Percentiles rank a stretch among this genome's conserved stretches.
Conservation (phyloP, 352 stramenopile genomes). For the Phytopythium aichiense region DNA sequence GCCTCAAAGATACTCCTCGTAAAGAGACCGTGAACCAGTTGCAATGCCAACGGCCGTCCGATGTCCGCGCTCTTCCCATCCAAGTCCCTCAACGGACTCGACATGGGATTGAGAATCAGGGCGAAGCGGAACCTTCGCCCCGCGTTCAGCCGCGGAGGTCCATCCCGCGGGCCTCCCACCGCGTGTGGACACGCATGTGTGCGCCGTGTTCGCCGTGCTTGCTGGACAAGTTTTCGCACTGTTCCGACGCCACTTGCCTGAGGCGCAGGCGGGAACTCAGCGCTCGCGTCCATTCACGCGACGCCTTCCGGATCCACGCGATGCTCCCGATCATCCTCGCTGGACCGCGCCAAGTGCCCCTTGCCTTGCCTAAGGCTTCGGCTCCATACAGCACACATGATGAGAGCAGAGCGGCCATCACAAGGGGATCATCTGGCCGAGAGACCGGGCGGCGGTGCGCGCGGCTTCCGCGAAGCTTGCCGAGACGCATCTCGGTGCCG, state of each 20-base stretch:
- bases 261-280: constrained; percentile 1
- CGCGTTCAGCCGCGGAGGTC: neutral
- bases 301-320: neutral
- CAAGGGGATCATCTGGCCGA: neutral
- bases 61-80: too few species aligned
- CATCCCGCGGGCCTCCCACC: neutral
- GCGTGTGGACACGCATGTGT: neutral
- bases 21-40: too few species aligned
- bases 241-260: neutral
- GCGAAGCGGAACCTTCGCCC: neutral
- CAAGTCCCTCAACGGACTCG: too few species aligned
- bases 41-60: too few species aligned
- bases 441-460: constrained; percentile 1
- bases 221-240: neutral
- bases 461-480: constrained; percentile 4
- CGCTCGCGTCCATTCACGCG: constrained; percentile 1
- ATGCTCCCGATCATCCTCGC: too few species aligned
- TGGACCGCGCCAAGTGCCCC: too few species aligned
- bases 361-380: too few species aligned
- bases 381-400: too few species aligned
- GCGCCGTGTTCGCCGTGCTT: too few species aligned
- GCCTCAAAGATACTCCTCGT: too few species aligned
- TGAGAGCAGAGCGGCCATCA: too few species aligned
- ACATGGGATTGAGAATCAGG: neutral
- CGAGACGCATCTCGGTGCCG: neutral